These are phyloP conservation scores for Spizellomyces sp. DNA, from an alignment of 192 early-diverging fungal genomes.

Conservation along the genomic window DNA sequence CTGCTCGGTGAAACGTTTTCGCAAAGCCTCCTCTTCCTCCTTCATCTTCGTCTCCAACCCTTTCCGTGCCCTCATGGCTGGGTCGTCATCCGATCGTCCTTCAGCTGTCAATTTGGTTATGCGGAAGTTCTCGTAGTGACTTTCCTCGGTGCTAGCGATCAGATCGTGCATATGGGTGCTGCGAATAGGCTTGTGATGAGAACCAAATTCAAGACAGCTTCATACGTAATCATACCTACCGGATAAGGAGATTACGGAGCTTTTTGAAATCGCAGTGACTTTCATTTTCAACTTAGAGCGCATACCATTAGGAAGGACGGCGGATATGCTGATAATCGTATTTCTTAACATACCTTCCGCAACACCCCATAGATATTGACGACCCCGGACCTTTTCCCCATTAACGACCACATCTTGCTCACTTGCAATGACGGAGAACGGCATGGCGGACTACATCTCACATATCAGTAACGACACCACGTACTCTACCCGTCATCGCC, in stretches of 20 bases:
- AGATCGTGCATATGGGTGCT: conserved; percentile 96
- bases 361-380: conserved; percentile 98
- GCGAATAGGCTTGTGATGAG: neutral
- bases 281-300: conserved; percentile 87
- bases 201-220: neutral
- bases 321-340: too few relatives aligned
- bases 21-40: conserved; percentile 94
- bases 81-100: conserved; percentile 60
- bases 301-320: too few relatives aligned
- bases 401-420: conserved; percentile 84
- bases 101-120: conserved; percentile 80
- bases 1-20: conserved; percentile 97
- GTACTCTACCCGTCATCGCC: neutral
- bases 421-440: conserved; percentile 94
- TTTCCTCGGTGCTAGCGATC: conserved; percentile 89
- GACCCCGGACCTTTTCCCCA: conserved; percentile 90
- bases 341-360: conserved; percentile 65
- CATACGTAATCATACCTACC: conserved; percentile 37
- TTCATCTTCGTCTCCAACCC: conserved; percentile 89
- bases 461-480: neutral
- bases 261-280: conserved; percentile 98
- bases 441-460: conserved; percentile 70
- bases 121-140: conserved; percentile 94
- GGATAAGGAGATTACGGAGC: conserved; percentile 92
- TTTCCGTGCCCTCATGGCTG: conserved; percentile 78